Evolutionary conservation across 2,329 filamentous ascomycete genomes (phyloP).

Genomic region (Pseudogymnoascus sp.): DNA sequence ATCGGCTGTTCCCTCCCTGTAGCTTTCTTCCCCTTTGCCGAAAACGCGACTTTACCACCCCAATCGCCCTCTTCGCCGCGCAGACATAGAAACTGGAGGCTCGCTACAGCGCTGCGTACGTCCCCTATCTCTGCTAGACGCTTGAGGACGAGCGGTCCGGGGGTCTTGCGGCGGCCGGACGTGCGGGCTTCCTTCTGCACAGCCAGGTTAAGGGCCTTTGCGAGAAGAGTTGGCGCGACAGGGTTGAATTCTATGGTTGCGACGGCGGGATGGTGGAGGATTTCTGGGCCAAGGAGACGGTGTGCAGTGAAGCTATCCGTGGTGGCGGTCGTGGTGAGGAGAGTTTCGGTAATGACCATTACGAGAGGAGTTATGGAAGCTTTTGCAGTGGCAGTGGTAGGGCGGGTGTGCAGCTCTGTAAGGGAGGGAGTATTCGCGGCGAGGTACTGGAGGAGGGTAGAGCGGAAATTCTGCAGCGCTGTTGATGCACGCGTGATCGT

Average conservation of each 20-base stretch:
- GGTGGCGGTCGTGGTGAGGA: conserved; percentile 73
- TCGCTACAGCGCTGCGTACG: conserved; percentile 83
- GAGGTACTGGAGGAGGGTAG: conserved; percentile 66
- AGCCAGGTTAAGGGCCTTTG: conserved; percentile 73
- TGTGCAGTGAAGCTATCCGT: conserved; percentile 91
- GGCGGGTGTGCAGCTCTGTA: conserved; percentile 34
- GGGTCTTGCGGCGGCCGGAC: conserved; percentile 66
- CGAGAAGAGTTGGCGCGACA: conserved; percentile 76
- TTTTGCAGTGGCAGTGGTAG: conserved; percentile 14
- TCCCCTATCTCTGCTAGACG: conserved; percentile 80
- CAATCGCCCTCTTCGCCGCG: conserved; percentile 68
- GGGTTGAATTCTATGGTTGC: conserved; percentile 86
- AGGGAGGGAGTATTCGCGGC: conserved; percentile 55
- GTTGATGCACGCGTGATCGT: conserved; percentile 59
- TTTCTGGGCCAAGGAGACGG: conserved; percentile 76
- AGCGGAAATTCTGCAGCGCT: conserved; percentile 62
- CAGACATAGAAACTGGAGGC: conserved; percentile 84
- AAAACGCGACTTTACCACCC: conserved; percentile 65
- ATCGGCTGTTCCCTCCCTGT: conserved; percentile 49
- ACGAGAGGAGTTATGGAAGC: conserved; percentile 63
- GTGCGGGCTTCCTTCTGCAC: conserved; percentile 77
- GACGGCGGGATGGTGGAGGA: conserved; percentile 71
- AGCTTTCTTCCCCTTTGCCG: conserved; percentile 53
- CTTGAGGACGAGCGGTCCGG: conserved; percentile 70
- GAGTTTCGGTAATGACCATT: conserved; percentile 84